These are phyloP conservation scores for Cercospora janseana DNA, from an alignment of 2,329 filamentous ascomycete genomes.

Conservation along the genomic window DNA sequence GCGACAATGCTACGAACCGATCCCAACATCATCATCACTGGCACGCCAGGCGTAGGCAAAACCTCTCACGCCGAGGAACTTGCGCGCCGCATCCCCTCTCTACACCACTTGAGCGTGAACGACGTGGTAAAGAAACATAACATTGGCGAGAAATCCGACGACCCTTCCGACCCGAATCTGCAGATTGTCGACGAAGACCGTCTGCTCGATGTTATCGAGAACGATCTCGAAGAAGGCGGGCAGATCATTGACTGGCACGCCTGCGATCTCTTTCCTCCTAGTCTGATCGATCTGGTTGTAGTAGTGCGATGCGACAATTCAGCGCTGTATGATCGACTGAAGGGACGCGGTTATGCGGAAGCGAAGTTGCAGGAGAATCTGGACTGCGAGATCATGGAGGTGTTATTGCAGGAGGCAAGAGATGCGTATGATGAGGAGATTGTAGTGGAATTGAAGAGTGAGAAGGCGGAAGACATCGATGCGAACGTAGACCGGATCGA, in stretches of 20 bases:
- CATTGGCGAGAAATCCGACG: conserved; percentile 82
- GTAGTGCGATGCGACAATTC: conserved; percentile 80
- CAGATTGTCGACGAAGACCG: conserved; percentile 95
- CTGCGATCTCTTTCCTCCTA: conserved; percentile 88
- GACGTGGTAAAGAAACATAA: conserved; percentile 83
- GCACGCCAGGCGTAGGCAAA: conserved; percentile 94
- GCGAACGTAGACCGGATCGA: conserved; percentile 81
- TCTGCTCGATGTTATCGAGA: conserved; percentile 86
- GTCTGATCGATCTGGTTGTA: conserved; percentile 92
- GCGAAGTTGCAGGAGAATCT: conserved; percentile 92
- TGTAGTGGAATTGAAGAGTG: conserved; percentile 83
- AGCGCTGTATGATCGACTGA: conserved; percentile 79
- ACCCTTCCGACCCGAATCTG: conserved; percentile 69
- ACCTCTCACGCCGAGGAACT: conserved; percentile 86
- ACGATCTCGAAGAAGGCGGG: conserved; percentile 73
- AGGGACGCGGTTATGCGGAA: conserved; percentile 74
- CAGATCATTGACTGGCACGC: conserved; percentile 97
- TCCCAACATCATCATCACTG: conserved; percentile 93
- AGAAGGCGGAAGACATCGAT: conserved; percentile 80
- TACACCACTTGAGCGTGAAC: conserved; percentile 85
- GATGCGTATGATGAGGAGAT: conserved; percentile 84
- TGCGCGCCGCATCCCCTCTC: conserved; percentile 64
- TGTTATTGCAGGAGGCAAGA: conserved; percentile 82
- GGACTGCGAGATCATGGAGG: conserved; percentile 96
- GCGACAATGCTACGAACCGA: conserved; percentile 42